phyloP scores from a whole-genome alignment of 2,329 filamentous ascomycete genomes.

The Akanthomyces uredinophilus region DNA sequence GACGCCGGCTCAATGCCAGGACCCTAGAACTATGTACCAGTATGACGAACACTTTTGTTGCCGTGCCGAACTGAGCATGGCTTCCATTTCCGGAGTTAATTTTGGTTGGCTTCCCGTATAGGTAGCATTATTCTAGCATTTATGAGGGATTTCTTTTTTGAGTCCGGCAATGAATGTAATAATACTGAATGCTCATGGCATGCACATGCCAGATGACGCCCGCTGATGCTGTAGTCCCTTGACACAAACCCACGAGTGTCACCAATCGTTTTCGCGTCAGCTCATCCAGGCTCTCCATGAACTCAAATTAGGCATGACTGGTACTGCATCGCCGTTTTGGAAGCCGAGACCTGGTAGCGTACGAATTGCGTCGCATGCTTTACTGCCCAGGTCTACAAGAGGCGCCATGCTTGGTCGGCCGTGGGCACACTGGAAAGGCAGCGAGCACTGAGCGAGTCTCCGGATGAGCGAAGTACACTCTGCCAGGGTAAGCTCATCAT shows the following conservation, averaged over 20 bases:
- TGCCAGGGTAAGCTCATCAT: conserved; percentile 55
- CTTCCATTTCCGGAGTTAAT: neutral
- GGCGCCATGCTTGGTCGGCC: conserved; percentile 64
- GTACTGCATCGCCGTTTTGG: neutral
- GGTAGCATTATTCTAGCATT: neutral
- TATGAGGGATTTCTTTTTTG: neutral
- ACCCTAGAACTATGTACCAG: neutral
- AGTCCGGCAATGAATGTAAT: too few relatives aligned
- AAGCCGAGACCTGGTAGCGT: neutral
- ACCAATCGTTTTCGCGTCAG: neutral
- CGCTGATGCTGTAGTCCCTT: neutral
- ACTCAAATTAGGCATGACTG: neutral
- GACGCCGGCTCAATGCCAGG: neutral
- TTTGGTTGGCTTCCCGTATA: neutral
- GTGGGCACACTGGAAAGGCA: conserved; percentile 82
- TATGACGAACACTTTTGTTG: neutral
- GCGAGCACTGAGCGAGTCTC: conserved; percentile 56
- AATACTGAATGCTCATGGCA: too few relatives aligned
- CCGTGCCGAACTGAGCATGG: neutral
- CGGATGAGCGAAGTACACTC: conserved; percentile 56
- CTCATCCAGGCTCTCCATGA: conserved; percentile 24
- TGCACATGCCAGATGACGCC: neutral
- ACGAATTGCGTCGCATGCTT: neutral
- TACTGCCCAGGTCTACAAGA: conserved; percentile 46
- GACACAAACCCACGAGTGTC: too few relatives aligned